Base-by-base conservation (phyloP, 768 basidiomycete species). In the Dentipellis sp. region DNA sequence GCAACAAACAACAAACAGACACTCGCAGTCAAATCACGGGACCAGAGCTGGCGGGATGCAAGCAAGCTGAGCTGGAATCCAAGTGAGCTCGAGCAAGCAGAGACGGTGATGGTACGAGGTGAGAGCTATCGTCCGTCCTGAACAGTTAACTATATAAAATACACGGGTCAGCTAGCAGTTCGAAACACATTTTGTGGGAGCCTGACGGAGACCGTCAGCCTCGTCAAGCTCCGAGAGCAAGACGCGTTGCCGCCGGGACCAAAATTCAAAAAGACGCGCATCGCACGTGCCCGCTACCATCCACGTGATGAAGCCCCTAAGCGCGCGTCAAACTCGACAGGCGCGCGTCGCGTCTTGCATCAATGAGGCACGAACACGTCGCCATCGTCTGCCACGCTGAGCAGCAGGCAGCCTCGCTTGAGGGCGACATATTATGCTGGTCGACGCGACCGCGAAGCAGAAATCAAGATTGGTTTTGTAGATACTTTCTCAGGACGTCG, bases 1-100 rank as follows among this genome's bases (percentile, higher is more conserved):
- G 50, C 53, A 35, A 52, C 12, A 23, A 56, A 61, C 52, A 58
- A 59, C 36, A 62, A 56, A 52, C 47, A 55, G 53, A 12, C 40
- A 35, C n/a, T 10, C 22, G 54, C 11, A 35, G 34, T 19, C 60
- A 19, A 60, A 53, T 53, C 60, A 53, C 58, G 52, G 45, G 9
- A 54, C 29, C 22, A 37, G 38, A 38, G 16, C 45, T 42, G 21
- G 14, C 39, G n/a, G 34, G 39, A 49, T 19, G 36, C 23, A 23
- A 22, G 49, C 19, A 34, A 29, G 29, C 29, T 3, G 29, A 29
- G 29, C 29, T 35, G 49, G 49, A 50, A 50, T 50, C 21, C 49
- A 29, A 50, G 21, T 35, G 37, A 21, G 51, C n/a, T 50, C 14
- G n/a, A 22, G 23, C 6, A 34, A 50, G 48, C 17, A 50, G 29